phyloP scores from a whole-genome alignment of 2,329 filamentous ascomycete genomes.

The Arthrobotrys sinensis region DNA sequence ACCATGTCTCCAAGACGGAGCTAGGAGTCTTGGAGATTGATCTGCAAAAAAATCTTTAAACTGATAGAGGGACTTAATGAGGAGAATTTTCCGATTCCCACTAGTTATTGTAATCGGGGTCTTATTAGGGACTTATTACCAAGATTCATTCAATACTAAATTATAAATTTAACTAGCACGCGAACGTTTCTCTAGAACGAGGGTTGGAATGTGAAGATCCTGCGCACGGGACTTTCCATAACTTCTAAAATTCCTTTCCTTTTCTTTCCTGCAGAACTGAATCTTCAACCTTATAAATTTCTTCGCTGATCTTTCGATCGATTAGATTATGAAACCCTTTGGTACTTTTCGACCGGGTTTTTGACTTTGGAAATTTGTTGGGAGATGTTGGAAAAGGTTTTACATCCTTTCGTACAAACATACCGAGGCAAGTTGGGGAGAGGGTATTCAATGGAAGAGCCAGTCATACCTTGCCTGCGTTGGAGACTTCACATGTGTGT shows the following conservation, averaged over 20 bases:
- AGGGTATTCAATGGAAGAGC: background rate
- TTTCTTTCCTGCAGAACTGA: background rate
- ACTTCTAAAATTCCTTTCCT: conserved; percentile 5
- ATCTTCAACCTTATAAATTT: background rate
- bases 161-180: conserved; percentile 26
- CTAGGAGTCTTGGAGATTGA: conserved; percentile 30
- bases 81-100: conserved; percentile 16
- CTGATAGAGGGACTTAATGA: background rate
- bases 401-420: background rate
- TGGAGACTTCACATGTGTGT: conserved; percentile 39
- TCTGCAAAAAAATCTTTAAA: conserved; percentile 16
- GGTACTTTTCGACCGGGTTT: background rate
- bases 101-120: background rate
- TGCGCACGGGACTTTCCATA: conserved; percentile 39
- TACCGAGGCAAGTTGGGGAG: conserved; percentile 21
- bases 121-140: background rate
- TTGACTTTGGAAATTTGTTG: conserved; percentile 12
- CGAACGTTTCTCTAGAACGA: conserved; percentile 29
- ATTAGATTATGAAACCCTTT: conserved; percentile 12
- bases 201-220: conserved; percentile 34
- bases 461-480: conserved; percentile 7
- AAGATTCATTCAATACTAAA: background rate
- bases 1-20: conserved; percentile 16
- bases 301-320: conserved; percentile 7
- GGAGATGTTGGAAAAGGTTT: conserved; percentile 22